Conservation (phyloP, 2,329 filamentous ascomycete genomes). For the Diaporthe citrichinensis region DNA sequence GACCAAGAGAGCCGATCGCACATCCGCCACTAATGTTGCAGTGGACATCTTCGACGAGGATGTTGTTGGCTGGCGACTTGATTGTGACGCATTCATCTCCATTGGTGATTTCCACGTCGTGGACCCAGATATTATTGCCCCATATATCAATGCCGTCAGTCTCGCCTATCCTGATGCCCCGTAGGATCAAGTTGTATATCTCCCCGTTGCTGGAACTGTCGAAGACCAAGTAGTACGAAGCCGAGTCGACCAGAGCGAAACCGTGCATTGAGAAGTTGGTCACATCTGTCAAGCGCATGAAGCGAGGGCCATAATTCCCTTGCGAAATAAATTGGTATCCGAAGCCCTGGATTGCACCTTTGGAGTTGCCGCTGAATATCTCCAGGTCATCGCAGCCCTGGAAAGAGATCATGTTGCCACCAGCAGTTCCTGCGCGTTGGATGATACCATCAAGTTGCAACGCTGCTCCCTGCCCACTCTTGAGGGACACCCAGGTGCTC, state of each 20-base stretch:
- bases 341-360: conserved; percentile 63
- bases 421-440: conserved; percentile 42
- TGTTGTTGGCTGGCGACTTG: conserved; percentile 64
- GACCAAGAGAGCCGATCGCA: conserved; percentile 65
- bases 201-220: conserved; percentile 63
- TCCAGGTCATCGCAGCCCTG: conserved; percentile 57
- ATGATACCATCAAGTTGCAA: conserved; percentile 58
- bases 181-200: conserved; percentile 64
- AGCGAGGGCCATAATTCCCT: conserved; percentile 54
- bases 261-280: conserved; percentile 63
- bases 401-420: conserved; percentile 44
- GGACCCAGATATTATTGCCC: conserved; percentile 67
- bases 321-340: conserved; percentile 60
- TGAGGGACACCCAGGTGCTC: conserved; percentile 40
- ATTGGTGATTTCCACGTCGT: conserved; percentile 71
- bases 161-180: conserved; percentile 61
- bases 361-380: conserved; percentile 57
- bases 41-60: conserved; percentile 69
- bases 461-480: conserved; percentile 38
- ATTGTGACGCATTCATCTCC: conserved; percentile 73
- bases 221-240: conserved; percentile 62
- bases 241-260: conserved; percentile 58
- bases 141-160: conserved; percentile 70
- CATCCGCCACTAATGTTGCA: conserved; percentile 70
- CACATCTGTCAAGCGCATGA: conserved; percentile 59